These are phyloP conservation scores for Pythium chondricola DNA, from an alignment of 352 stramenopile species.

Conservation along the genomic window DNA sequence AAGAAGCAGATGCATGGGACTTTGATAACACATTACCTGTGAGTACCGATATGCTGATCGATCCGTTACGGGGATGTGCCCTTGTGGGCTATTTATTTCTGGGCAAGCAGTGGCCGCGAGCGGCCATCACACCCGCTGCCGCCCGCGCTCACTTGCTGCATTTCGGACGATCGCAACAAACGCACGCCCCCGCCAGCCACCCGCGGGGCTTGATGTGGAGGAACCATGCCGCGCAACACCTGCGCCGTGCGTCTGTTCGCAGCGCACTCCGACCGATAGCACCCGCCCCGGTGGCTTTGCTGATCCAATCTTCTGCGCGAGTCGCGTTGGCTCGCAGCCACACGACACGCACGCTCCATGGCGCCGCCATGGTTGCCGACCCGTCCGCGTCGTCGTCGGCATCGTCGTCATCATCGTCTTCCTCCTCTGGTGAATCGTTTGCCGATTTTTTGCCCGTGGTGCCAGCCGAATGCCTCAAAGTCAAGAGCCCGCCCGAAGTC, in stretches of 20 bases:
- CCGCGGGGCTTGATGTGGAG: conserved; percentile 26
- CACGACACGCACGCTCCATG: too few relatives aligned
- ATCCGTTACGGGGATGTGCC: too few relatives aligned
- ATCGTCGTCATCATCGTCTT: background rate
- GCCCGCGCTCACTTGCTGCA: background rate
- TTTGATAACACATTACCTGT: too few relatives aligned
- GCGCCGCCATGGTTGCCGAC: background rate
- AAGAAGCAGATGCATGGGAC: too few relatives aligned
- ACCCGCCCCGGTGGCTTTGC: background rate
- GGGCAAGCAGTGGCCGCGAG: too few relatives aligned
- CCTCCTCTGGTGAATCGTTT: conserved; percentile 6
- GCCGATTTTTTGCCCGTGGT: conserved; percentile 70
- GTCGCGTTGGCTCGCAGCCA: too few relatives aligned
- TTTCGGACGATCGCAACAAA: conserved; percentile 3
- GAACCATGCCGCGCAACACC: conserved; percentile 20
- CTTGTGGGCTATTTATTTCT: too few relatives aligned
- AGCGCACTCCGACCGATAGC: conserved; percentile 18
- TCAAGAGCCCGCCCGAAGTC: conserved; percentile 28
- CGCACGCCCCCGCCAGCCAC: background rate
- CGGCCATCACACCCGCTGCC: background rate
- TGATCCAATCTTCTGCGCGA: too few relatives aligned
- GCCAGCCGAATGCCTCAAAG: conserved; percentile 67
- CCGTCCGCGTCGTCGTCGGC: background rate
- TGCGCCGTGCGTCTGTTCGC: conserved; percentile 18
- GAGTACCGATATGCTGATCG: too few relatives aligned